Conservation (phyloP, 495 filamentous ascomycete genomes). For the Tetracladium setigerum region DNA sequence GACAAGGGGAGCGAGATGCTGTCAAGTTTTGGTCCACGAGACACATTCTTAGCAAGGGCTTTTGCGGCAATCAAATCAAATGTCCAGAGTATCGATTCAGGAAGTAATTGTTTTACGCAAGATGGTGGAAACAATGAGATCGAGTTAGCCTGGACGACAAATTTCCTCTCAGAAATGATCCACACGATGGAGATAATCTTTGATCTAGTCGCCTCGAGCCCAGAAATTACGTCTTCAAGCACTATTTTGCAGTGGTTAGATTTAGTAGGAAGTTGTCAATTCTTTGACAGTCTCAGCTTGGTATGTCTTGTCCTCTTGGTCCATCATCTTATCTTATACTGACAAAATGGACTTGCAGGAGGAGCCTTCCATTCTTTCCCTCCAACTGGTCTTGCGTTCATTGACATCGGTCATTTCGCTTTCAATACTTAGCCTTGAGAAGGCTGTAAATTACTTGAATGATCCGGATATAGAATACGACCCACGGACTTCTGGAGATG, state of each 20-base stretch:
- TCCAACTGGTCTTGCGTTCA: conserved; percentile 54
- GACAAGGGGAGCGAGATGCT: not conserved
- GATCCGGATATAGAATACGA: conserved; percentile 26
- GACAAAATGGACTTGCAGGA: conserved; percentile 14
- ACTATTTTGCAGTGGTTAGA: conserved; percentile 66
- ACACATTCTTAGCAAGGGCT: not conserved
- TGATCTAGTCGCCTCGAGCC: conserved; percentile 51
- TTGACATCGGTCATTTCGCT: conserved; percentile 68
- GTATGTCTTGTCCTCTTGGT: conserved; percentile 32
- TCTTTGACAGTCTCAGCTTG: conserved; percentile 51
- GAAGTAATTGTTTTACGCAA: conserved; percentile 43
- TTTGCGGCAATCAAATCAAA: conserved; percentile 38
- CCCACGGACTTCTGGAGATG: conserved; percentile 25
- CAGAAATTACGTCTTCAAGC: conserved; percentile 45
- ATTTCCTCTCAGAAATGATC: conserved; percentile 56
- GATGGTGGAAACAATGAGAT: conserved; percentile 38
- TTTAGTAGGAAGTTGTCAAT: conserved; percentile 55
- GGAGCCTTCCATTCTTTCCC: conserved; percentile 39
- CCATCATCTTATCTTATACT: conserved; percentile 26
- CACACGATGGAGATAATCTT: conserved; percentile 71
- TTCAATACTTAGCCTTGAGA: conserved; percentile 61
- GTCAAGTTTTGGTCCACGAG: too few species aligned
- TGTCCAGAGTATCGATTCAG: conserved; percentile 35
- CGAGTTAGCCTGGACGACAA: conserved; percentile 55
- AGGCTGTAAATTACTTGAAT: conserved; percentile 34